A percentile compares a stretch with the other conserved stretches of the same genome.
Evolutionary conservation across 768 basidiomycete genomes (phyloP).

Genomic region (Nidularia sp.): DNA sequence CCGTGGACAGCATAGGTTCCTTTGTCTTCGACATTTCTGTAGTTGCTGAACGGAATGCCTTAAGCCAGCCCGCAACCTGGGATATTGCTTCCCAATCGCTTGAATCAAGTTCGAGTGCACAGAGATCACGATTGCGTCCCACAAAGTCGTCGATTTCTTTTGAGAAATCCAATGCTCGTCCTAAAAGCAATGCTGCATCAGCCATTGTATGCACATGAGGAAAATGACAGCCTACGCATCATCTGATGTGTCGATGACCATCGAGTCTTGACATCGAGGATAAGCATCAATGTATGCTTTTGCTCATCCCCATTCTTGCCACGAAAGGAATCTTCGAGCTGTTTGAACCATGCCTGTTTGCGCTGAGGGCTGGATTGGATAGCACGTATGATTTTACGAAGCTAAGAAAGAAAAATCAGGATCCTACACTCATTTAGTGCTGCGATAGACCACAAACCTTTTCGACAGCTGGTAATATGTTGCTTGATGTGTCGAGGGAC

Average conservation of each 20-base stretch:
- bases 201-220: neutral
- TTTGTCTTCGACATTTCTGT: constrained; percentile 28
- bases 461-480: constrained; percentile 6
- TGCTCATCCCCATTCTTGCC: neutral
- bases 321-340: constrained; percentile 5
- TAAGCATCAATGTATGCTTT: neutral
- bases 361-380: constrained; percentile 18
- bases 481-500: neutral
- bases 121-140: neutral
- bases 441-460: constrained; percentile 8
- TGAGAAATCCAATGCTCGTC: neutral
- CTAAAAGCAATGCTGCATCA: neutral
- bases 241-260: neutral
- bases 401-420: constrained; percentile 9
- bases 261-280: neutral
- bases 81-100: neutral
- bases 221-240: neutral
- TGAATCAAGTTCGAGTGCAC: neutral
- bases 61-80: neutral
- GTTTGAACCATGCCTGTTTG: constrained; percentile 9
- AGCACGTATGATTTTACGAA: constrained; percentile 17
- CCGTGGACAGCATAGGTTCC: constrained; percentile 23
- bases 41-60: constrained; percentile 12
- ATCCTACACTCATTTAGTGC: neutral
- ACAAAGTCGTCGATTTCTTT: neutral